A percentile compares a stretch with the other conserved stretches of the same genome.
Conservation (phyloP, 805 yeast species). For the Yamadazyma nakazawae region DNA sequence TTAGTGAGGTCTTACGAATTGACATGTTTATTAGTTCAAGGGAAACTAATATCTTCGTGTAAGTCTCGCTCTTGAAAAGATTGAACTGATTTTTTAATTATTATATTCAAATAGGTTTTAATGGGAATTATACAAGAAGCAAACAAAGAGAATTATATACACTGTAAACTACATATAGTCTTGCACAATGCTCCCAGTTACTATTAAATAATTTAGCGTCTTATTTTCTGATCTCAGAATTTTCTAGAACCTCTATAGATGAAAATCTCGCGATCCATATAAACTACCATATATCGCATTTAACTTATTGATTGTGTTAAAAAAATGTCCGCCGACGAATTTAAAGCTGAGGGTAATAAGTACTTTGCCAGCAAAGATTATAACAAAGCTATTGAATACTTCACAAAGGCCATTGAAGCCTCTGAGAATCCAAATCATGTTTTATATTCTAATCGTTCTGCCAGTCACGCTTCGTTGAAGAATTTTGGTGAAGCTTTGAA, state of each 20-base stretch:
- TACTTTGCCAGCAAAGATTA: conserved; percentile 88
- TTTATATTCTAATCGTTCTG: conserved; percentile 90
- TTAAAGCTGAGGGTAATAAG: conserved; percentile 89
- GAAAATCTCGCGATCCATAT: not conserved
- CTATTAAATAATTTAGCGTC: not conserved
- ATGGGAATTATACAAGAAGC: not conserved
- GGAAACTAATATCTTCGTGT: too few relatives aligned
- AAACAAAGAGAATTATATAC: too few relatives aligned
- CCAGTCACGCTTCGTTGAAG: conserved; percentile 77
- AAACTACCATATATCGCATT: not conserved
- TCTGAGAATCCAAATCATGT: conserved; percentile 87
- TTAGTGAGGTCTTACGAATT: not conserved
- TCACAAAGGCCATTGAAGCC: conserved; percentile 83
- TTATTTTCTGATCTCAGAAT: conserved; percentile 1
- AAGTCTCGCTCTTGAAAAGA: not conserved
- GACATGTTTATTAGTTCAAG: too few relatives aligned
- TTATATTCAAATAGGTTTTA: not conserved
- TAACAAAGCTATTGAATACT: conserved; percentile 71
- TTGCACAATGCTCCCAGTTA: not conserved
- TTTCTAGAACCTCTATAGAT: conserved; percentile 2
- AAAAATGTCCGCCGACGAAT: conserved; percentile 58
- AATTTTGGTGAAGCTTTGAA: conserved; percentile 69
- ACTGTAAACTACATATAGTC: too few relatives aligned
- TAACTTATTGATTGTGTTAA: not conserved
- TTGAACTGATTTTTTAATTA: not conserved